Conservation (phyloP, 257 asterid species). For the Nicotiana noctiflora region DNA sequence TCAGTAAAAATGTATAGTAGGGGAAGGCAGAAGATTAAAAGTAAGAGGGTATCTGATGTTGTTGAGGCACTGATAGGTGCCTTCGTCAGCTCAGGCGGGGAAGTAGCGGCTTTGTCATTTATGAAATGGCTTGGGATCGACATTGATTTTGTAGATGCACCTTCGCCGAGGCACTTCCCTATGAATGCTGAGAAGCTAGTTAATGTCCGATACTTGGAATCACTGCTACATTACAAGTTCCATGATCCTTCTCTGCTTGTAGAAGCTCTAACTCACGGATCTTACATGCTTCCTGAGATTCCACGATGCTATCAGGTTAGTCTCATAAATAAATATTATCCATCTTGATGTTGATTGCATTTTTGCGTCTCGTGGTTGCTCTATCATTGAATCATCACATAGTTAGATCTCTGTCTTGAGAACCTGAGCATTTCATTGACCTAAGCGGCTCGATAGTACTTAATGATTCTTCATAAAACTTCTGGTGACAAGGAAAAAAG, state of each 20-base stretch:
- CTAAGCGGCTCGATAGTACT: too few species aligned
- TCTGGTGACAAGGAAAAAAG: background rate
- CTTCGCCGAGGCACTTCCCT: conserved; percentile 35
- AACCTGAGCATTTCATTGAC: background rate
- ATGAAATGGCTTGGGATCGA: conserved; percentile 68
- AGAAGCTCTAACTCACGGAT: conserved; percentile 87
- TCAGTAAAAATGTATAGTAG: conserved; percentile 26
- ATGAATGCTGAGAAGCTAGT: conserved; percentile 39
- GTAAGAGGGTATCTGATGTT: conserved; percentile 65
- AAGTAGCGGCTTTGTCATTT: conserved; percentile 55
- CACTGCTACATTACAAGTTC: conserved; percentile 47
- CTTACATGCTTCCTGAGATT: conserved; percentile 80
- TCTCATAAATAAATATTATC: background rate
- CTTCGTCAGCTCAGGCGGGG: conserved; percentile 59
- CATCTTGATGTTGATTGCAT: background rate
- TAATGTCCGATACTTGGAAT: conserved; percentile 38
- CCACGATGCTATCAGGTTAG: conserved; percentile 87
- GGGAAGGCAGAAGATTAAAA: conserved; percentile 28
- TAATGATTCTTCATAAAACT: background rate
- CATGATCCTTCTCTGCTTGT: conserved; percentile 60
- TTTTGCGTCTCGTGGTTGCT: background rate
- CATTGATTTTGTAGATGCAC: conserved; percentile 32
- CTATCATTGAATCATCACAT: too few species aligned
- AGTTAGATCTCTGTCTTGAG: background rate
- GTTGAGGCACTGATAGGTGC: conserved; percentile 93